A percentile compares a stretch with the other conserved stretches of the same genome.
phyloP scores from a whole-genome alignment of 169 alveolate species.

The Perkinsus marinus region DNA sequence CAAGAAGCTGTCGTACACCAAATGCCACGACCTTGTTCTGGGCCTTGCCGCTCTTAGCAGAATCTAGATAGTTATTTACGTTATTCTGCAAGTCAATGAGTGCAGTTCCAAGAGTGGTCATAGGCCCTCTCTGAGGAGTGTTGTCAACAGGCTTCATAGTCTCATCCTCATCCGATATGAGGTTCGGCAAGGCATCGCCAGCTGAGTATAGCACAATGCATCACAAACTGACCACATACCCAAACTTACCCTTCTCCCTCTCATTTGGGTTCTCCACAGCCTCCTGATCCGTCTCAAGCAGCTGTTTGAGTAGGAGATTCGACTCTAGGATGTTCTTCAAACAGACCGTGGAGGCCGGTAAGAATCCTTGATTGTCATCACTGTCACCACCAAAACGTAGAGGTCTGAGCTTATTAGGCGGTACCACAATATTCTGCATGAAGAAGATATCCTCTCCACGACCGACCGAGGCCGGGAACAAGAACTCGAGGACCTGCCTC shows the following conservation, averaged over 20 bases:
- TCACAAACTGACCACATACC: background rate
- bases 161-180: background rate
- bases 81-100: background rate
- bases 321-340: background rate
- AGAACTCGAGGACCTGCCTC: background rate
- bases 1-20: constrained; percentile 85
- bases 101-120: background rate
- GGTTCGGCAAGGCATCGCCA: background rate
- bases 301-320: background rate
- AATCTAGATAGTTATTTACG: background rate
- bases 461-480: background rate
- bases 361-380: background rate
- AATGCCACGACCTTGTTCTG: background rate
- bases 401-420: background rate
- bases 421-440: background rate
- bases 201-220: background rate
- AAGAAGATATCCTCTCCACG: background rate
- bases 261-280: background rate
- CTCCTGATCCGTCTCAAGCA: background rate
- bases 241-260: background rate
- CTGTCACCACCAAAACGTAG: background rate
- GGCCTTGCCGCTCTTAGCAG: background rate
- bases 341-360: background rate
- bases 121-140: background rate
- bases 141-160: background rate